Evolutionary conservation across 148 eudicot species (phyloP), one percentile per base, ranked within the genome.

Genomic region (Nepenthes mirabilis): DNA sequence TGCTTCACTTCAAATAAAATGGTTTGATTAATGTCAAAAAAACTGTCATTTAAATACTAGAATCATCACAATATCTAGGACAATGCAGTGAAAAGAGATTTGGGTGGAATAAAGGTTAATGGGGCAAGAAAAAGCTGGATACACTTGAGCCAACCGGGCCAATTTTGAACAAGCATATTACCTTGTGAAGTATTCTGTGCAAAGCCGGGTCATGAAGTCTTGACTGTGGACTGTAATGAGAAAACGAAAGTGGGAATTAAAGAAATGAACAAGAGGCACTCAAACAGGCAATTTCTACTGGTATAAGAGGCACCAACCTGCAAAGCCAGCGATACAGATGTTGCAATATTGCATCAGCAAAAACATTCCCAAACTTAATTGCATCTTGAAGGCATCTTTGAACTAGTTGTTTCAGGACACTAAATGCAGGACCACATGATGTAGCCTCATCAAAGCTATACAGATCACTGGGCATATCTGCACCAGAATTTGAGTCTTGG

Each of bases 301-400:
- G 61, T 23, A 63, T 33, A 55, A 59, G 34, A 70, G 14, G 43
- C 35, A 62, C 74, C 61, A 69, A 89, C 99, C 99, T 93, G 90
- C 99, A 93, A 67, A 93, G 89, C 99, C 99, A 93, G 55, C 99
- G 83, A 74, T 93, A 89, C 57, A 93, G 74, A 83, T 93, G 91
- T 64, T 89, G 99, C 77, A 93, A 70, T 63, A 93, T 70, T 70
- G 91, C 91, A 76, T 93, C 96, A 61, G 99, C 99, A 73, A 80
- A 89, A 47, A 86, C 83, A 78, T 86, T 93, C 65, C 97, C 91
- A 35, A 86, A 84, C 53, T 84, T 76, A 35, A 89, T 73, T 60
- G 90, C 99, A 79, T 93, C 99, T 68, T 84, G 74, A 52, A 93
- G 80, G 77, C 99, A 89, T 86, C 95, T 84, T 66, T 93, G 94